Evolutionary conservation across 352 stramenopile species (phyloP), one percentile per base, ranked within the genome.

Genomic region (Pythium insidiosum): DNA sequence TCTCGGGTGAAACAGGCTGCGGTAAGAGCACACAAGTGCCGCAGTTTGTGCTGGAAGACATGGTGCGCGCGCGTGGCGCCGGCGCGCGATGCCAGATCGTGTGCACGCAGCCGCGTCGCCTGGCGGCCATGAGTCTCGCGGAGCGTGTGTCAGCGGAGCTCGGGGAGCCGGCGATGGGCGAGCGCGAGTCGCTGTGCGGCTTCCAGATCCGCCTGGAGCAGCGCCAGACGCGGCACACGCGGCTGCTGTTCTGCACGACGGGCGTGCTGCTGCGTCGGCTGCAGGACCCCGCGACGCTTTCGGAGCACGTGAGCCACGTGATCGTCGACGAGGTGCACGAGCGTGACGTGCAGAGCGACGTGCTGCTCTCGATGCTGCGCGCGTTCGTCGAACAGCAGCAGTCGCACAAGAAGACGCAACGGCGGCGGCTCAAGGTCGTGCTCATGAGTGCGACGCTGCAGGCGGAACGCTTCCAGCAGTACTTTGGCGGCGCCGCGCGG

Each of bases 261-360:
- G 95, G 94, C 25, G 90, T 98, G 18, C 56, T 98, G 25, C 63
- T 98, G 7, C 86, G 93, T 11, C 83, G 85, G 42, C 66, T 98
- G 5, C 92, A 97, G 38, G 69, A 84, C 2, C 77, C 90, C 11
- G 64, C 53, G 5, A 85, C 74, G 5, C 62, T 97, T 3, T 55
- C 50, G 2, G 58, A 90, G 23, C 79, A 86, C 38, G 68, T 99
- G 30, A 97, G 90, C 20, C 95, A 99, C 61, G 83, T 99, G 41
- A 92, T 99, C 38, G 84, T 99, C 13, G 97, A 99, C 61, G 95
- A 99, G 62, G 94, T 98, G 22, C 94, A 98, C 58, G 97, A 99
- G 65, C 76, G 96, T 15, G 84, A 97, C 52, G 63, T 96, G 13
- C 88, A 96, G 48, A 96, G 74, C 12, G 88, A 97, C 38, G 88